Evolutionary conservation across 2,329 filamentous ascomycete genomes (phyloP), one percentile per base, ranked within the genome.

Genomic region (Colletotrichum spinosum): DNA sequence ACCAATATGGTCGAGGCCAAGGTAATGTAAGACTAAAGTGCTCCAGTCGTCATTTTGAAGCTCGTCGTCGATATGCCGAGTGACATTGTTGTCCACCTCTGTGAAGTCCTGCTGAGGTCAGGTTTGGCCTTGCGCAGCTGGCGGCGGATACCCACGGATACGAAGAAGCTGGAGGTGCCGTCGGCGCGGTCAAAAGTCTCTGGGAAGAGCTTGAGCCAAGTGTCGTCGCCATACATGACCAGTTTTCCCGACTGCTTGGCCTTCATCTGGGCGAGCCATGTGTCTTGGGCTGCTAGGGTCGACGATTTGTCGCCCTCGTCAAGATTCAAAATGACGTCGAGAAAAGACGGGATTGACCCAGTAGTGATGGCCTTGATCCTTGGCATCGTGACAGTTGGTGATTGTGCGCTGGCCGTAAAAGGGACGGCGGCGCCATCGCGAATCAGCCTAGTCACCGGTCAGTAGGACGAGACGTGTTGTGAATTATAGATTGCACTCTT

Each of bases 361-460:
- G 96, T 98, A 1, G 96, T 99, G 69, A 99, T 94, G 53, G 96
- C 94, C 80, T 99, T 99, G 72, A 99, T 90, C 68, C 95, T 90
- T 46, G 96, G 96, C 96, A 99, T 98, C 15, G 96, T 99, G 67
- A 99, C 95, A 8, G 96, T 99, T 2, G 96, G 96, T 55, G 97
- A 94, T n/a, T 93, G 92, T 15, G 96, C 96, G 84, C 97, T 92
- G 39, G 95, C 95, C 38, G 96, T 99, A 76, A 97, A 99, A 3
- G 96, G 96, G 42, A 98, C 83, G 7, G 96, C 97, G 64, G 86
- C 86, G 65, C 95, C 95, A 77, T 89, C 84, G 73, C 90, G 88
- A 74, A 98, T 97, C 69, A 98, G 84, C 71, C 93, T 97, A 73
- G n/a, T 33, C 8, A 37, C 45, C 64, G 34, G 38, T 48, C 13